Percentiles rank a stretch among this genome's conserved stretches.
Conservation (phyloP, 2,329 filamentous ascomycete genomes). For the Ceratocystis cacaofunesta region DNA sequence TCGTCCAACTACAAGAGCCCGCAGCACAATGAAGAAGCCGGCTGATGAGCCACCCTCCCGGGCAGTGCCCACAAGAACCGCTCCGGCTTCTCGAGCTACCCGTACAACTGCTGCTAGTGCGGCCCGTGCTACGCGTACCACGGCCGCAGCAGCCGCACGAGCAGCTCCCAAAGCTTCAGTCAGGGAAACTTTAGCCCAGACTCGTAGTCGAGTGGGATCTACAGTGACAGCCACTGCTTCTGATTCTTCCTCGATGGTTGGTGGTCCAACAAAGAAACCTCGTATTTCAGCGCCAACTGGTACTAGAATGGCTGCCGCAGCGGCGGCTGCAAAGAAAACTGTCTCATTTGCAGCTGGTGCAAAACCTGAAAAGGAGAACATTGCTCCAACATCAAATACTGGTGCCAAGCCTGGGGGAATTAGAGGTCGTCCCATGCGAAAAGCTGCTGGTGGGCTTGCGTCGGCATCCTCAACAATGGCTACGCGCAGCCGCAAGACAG, state of each 20-base stretch:
- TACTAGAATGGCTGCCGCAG: constrained; percentile 15
- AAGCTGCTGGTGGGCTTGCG: constrained; percentile 23
- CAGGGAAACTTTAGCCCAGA: not conserved
- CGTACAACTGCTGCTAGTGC: constrained; percentile 25
- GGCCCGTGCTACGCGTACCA: constrained; percentile 18
- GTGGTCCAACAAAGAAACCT: constrained; percentile 27
- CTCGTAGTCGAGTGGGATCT: not conserved
- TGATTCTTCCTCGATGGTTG: constrained; percentile 15
- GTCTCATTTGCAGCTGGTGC: constrained; percentile 39
- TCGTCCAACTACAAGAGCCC: not conserved
- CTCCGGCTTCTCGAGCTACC: constrained; percentile 18
- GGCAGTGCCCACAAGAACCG: constrained; percentile 21
- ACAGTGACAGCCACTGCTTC: constrained; percentile 2
- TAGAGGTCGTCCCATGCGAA: constrained; percentile 32
- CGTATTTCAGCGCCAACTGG: constrained; percentile 25
- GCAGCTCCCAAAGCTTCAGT: constrained; percentile 17
- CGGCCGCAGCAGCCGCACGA: constrained; percentile 21
- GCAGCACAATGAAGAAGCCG: constrained; percentile 8
- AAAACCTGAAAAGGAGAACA: constrained; percentile 51
- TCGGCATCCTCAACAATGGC: constrained; percentile 15
- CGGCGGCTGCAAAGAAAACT: constrained; percentile 39
- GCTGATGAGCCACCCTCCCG: constrained; percentile 27
- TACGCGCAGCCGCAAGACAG: constrained; percentile 3
- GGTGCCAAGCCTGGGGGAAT: constrained; percentile 28
- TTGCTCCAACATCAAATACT: constrained; percentile 27